phyloP scores from a whole-genome alignment of 2,329 filamentous ascomycete genomes.

The Apiospora kogelbergensis region DNA sequence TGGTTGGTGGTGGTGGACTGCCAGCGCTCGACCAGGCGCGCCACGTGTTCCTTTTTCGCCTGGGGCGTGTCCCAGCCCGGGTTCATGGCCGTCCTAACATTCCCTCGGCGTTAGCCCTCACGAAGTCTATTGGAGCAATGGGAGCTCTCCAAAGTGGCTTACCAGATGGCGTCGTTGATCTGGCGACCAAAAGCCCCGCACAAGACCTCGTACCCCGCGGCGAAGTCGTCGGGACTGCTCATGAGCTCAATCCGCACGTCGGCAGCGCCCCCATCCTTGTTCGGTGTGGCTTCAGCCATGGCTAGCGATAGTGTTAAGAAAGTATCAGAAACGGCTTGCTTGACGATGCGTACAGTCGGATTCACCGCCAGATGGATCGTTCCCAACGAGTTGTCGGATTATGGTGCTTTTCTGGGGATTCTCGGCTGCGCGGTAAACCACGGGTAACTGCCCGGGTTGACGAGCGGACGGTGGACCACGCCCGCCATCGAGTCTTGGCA shows the following conservation, averaged over 20 bases:
- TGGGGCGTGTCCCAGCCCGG: conserved; percentile 54
- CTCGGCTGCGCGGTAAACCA: not conserved
- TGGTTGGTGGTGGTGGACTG: conserved; percentile 37
- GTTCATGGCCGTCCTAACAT: conserved; percentile 33
- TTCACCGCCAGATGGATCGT: not conserved
- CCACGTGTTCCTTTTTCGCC: conserved; percentile 37
- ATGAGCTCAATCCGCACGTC: conserved; percentile 25
- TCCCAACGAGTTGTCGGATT: not conserved
- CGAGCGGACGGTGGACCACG: no score
- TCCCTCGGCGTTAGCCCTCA: not conserved
- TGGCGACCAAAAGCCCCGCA: conserved; percentile 50
- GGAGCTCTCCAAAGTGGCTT: conserved; percentile 18
- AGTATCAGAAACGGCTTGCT: not conserved
- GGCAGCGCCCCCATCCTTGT: not conserved
- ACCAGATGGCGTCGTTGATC: conserved; percentile 50
- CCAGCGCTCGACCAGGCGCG: conserved; percentile 43
- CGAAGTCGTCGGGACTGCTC: conserved; percentile 21
- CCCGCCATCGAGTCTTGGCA: no score
- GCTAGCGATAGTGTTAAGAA: no score
- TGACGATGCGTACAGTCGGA: not conserved
- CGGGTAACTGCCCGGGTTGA: not conserved
- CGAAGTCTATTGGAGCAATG: no score
- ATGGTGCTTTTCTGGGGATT: not conserved
- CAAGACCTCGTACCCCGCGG: conserved; percentile 29
- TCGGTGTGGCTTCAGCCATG: not conserved